Conservation (phyloP, 2,329 filamentous ascomycete genomes). For the Xylaria sp. region DNA sequence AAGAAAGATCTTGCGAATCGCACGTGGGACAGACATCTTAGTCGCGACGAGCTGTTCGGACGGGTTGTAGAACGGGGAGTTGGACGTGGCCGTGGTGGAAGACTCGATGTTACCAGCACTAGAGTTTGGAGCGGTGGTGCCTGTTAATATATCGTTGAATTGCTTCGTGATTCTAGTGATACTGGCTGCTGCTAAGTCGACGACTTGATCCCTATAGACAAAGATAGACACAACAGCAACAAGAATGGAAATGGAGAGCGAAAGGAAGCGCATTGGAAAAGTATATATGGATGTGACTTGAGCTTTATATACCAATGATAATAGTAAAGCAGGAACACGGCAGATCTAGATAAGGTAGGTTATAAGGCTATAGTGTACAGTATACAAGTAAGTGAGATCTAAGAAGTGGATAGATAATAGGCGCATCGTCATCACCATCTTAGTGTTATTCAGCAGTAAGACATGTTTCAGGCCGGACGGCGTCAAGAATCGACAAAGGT, state of each 20-base stretch:
- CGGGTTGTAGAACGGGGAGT: conserved; percentile 45
- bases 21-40: conserved; percentile 75
- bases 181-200: conserved; percentile 42
- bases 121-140: conserved; percentile 24
- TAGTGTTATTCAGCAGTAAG: conserved; percentile 11
- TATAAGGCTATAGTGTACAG: no score
- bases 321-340: conserved; percentile 6
- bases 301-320: conserved; percentile 31
- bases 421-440: conserved; percentile 9
- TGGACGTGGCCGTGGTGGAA: conserved; percentile 30
- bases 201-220: conserved; percentile 48
- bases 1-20: conserved; percentile 84
- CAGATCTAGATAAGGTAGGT: conserved; percentile 21
- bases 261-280: conserved; percentile 52
- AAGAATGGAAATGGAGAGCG: conserved; percentile 52
- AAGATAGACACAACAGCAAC: conserved; percentile 52
- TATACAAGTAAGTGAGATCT: neutral
- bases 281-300: conserved; percentile 27
- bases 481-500: conserved; percentile 1
- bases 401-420: conserved; percentile 10
- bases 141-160: conserved; percentile 33
- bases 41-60: conserved; percentile 49
- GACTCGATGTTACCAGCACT: conserved; percentile 33
- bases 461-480: conserved; percentile 15
- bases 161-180: conserved; percentile 40